Percentiles rank a stretch among this genome's conserved stretches.
Conservation (phyloP, 176 grass and related monocot species). For the Miscanthus lutarioriparius region DNA sequence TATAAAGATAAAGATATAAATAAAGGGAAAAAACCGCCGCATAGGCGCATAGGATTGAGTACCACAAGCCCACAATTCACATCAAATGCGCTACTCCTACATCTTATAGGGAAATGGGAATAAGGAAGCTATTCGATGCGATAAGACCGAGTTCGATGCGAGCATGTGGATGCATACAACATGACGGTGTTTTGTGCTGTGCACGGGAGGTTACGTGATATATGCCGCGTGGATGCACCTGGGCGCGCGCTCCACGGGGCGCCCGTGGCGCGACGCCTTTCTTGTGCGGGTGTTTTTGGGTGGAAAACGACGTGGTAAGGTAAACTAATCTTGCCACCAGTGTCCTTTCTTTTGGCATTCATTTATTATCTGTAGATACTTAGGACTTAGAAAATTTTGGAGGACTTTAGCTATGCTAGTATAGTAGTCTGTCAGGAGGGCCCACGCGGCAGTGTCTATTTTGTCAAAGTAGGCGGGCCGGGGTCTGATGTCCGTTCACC, state of each 20-base stretch:
- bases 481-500: not conserved
- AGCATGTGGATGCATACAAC: not conserved
- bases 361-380: not conserved
- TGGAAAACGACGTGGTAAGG: constrained; percentile 26
- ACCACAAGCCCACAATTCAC: not conserved
- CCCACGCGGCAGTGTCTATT: not conserved
- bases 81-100: not conserved
- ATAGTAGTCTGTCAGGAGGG: not conserved
- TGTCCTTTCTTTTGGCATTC: too few relatives aligned
- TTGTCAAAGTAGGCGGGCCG: not conserved
- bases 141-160: constrained; percentile 11
- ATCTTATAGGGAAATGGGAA: not conserved
- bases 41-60: not conserved
- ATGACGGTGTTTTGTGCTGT: not conserved
- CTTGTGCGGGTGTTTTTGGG: not conserved
- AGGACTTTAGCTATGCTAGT: not conserved
- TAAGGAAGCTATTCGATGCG: constrained; percentile 18
- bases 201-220: constrained; percentile 21
- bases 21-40: too few relatives aligned
- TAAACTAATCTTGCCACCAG: not conserved
- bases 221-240: not conserved
- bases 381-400: too few relatives aligned
- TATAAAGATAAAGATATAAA: not conserved
- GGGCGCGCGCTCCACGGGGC: not conserved
- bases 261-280: not conserved